phyloP scores from a whole-genome alignment of 148 eudicot species.

The Nyssa sinensis region DNA sequence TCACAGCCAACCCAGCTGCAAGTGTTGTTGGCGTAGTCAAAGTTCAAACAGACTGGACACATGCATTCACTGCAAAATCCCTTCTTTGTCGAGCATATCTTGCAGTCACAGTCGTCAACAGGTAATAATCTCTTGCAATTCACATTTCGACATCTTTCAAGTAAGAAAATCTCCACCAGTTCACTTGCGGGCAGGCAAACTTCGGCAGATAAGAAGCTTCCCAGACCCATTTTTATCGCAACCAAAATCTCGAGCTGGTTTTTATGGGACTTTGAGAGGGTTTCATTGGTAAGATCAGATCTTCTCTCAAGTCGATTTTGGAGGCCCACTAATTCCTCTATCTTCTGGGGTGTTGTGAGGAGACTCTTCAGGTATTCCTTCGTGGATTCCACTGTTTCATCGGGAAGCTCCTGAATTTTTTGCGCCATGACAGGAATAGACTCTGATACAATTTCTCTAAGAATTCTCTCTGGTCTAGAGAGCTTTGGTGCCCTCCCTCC shows the following conservation, averaged over 20 bases:
- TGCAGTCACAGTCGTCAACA: conserved; percentile 88
- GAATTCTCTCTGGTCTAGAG: conserved; percentile 55
- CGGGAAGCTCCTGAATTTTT: conserved; percentile 57
- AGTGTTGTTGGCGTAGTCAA: conserved; percentile 75
- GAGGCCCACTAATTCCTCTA: conserved; percentile 48
- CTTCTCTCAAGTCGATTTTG: conserved; percentile 55
- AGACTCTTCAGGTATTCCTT: conserved; percentile 56
- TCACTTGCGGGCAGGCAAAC: conserved; percentile 38
- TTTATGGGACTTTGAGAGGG: conserved; percentile 53
- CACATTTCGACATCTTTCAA: conserved; percentile 65
- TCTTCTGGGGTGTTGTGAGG: conserved; percentile 41
- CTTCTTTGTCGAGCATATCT: conserved; percentile 71
- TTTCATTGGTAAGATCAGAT: conserved; percentile 56
- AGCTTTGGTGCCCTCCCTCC: conserved; percentile 33
- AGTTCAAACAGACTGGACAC: conserved; percentile 75
- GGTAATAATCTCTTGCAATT: conserved; percentile 67
- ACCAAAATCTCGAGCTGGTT: conserved; percentile 64
- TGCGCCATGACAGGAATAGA: conserved; percentile 57
- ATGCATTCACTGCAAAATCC: conserved; percentile 90
- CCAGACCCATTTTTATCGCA: conserved; percentile 66
- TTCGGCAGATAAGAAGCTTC: conserved; percentile 47
- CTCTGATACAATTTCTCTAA: conserved; percentile 56
- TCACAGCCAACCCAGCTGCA: conserved; percentile 97
- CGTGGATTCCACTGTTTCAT: conserved; percentile 52
- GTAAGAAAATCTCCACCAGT: conserved; percentile 61